These are phyloP conservation scores for Lachancea kluyveri DNA, from an alignment of 805 yeast species.

Conservation along the genomic window DNA sequence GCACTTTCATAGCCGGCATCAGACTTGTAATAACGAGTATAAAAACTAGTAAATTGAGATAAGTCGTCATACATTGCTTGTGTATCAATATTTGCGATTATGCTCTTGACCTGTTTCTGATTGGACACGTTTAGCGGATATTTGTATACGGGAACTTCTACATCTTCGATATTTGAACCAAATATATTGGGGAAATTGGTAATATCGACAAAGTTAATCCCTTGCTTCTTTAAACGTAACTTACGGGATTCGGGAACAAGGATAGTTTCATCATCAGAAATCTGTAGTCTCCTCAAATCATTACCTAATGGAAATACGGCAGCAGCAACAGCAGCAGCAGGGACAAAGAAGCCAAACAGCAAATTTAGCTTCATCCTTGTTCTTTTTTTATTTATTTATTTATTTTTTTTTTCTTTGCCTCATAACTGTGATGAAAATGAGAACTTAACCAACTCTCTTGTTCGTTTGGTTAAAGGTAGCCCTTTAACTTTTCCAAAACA, in stretches of 20 bases:
- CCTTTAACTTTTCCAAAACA: no score
- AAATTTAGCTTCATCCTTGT: slow-evolving; percentile 4
- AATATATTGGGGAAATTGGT: slow-evolving; percentile 35
- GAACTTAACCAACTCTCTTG: no score
- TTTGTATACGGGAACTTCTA: slow-evolving; percentile 28
- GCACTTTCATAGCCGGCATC: slow-evolving; percentile 66
- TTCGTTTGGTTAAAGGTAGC: no score
- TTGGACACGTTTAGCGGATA: slow-evolving; percentile 47
- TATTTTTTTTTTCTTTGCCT: no score
- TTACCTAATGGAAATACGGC: slow-evolving; percentile 8
- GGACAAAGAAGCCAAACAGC: background rate
- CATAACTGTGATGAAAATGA: no score
- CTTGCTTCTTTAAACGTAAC: slow-evolving; percentile 38
- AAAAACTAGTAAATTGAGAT: slow-evolving; percentile 60
- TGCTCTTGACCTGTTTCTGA: slow-evolving; percentile 33
- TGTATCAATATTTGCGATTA: slow-evolving; percentile 41
- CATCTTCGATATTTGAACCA: slow-evolving; percentile 10
- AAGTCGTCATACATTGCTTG: slow-evolving; percentile 46
- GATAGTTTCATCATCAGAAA: slow-evolving; percentile 19
- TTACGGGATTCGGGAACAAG: slow-evolving; percentile 38
- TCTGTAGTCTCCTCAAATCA: slow-evolving; percentile 20
- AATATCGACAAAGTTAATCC: slow-evolving; percentile 57
- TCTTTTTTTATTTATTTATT: no score
- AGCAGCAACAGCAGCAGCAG: background rate
- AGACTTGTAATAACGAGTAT: slow-evolving; percentile 71